Percentiles rank a stretch among this genome's conserved stretches.
These are phyloP conservation scores for Taiozyma sp. DNA, from an alignment of 1,139 yeast genomes.

Conservation along the genomic window DNA sequence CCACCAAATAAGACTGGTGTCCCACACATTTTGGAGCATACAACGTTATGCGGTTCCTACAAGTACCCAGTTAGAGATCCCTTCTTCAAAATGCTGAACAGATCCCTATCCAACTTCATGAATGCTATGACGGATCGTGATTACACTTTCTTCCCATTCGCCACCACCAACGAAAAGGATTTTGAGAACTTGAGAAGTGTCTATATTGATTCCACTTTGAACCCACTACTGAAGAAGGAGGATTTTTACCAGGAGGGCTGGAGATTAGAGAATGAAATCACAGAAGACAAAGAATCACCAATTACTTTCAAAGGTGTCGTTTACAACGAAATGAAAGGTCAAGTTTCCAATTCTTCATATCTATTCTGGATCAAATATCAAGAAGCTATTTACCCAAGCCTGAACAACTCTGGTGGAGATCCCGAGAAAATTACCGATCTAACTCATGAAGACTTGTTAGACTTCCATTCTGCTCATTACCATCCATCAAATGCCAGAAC, in stretches of 20 bases:
- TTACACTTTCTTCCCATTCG: conserved; percentile 92
- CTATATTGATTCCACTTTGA: conserved; percentile 81
- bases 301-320: conserved; percentile 90
- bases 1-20: conserved; percentile 94
- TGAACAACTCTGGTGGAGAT: conserved; percentile 93
- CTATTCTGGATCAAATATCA: conserved; percentile 80
- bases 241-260: conserved; percentile 98
- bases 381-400: conserved; percentile 76
- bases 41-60: conserved; percentile 88
- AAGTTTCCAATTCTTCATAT: conserved; percentile 84
- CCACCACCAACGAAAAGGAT: conserved; percentile 84
- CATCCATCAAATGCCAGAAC: conserved; percentile 90
- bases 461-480: conserved; percentile 68
- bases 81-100: conserved; percentile 91
- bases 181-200: conserved; percentile 81
- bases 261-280: conserved; percentile 77
- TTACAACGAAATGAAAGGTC: conserved; percentile 98
- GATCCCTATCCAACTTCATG: conserved; percentile 89
- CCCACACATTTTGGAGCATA: conserved; percentile 94
- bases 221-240: conserved; percentile 69
- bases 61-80: conserved; percentile 96
- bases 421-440: conserved; percentile 75
- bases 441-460: conserved; percentile 65
- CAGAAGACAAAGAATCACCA: conserved; percentile 52
- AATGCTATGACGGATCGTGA: conserved; percentile 99